Conservation (phyloP, 2,329 filamentous ascomycete genomes). For the Fusarium sp. region DNA sequence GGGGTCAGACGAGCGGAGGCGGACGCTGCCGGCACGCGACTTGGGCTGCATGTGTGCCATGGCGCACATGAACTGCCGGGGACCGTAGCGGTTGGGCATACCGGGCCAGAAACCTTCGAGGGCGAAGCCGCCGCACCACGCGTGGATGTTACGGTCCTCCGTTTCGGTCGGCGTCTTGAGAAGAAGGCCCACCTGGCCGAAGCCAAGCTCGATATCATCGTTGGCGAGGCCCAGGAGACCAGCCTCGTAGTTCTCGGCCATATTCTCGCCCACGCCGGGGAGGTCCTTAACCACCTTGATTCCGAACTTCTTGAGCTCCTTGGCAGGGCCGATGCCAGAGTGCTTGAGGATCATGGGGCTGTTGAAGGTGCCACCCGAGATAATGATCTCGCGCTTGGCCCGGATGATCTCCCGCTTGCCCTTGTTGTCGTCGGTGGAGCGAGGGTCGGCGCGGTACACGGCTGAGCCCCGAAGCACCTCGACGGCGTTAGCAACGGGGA, state of each 20-base stretch:
- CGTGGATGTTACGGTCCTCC: background rate
- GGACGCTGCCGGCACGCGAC: background rate
- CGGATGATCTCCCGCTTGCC: slow-evolving; percentile 47
- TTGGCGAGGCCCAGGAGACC: no score
- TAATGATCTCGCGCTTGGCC: slow-evolving; percentile 57
- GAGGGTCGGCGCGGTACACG: slow-evolving; percentile 57
- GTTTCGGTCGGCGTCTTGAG: no score
- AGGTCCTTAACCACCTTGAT: slow-evolving; percentile 59
- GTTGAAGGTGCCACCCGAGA: slow-evolving; percentile 62
- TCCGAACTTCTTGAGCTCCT: slow-evolving; percentile 49
- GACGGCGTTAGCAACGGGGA: slow-evolving; percentile 57
- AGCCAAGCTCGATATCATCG: no score
- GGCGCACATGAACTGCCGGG: background rate
- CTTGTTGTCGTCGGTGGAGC: slow-evolving; percentile 40
- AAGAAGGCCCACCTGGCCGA: no score
- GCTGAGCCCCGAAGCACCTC: slow-evolving; percentile 57
- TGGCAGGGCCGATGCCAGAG: slow-evolving; percentile 56
- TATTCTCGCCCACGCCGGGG: slow-evolving; percentile 66
- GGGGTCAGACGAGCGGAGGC: background rate
- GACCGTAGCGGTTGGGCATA: background rate
- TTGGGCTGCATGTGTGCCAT: background rate
- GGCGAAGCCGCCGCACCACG: background rate
- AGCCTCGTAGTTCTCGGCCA: slow-evolving; percentile 63
- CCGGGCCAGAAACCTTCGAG: background rate
- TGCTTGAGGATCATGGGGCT: slow-evolving; percentile 62